Conservation (phyloP, 1,284 basidiomycete species). For the Afroboletus lepidellus region DNA sequence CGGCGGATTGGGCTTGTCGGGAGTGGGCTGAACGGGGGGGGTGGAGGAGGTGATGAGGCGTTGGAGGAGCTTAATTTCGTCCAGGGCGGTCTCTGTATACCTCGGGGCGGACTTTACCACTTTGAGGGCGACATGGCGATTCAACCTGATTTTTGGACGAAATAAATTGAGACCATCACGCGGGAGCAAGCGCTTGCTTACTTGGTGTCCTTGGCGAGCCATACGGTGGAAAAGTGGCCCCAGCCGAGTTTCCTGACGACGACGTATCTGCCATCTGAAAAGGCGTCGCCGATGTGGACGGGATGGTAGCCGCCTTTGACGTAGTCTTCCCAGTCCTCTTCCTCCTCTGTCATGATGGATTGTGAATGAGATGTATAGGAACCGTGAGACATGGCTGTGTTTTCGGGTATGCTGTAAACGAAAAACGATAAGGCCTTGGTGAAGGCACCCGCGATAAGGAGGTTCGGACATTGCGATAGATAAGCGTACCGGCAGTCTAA, state of each 20-base stretch:
- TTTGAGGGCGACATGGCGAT: constrained; percentile 97
- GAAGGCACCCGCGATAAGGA: constrained; percentile 32
- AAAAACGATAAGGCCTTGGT: constrained; percentile 30
- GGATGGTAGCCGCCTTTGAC: constrained; percentile 94
- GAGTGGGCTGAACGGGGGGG: constrained; percentile 54
- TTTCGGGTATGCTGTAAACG: constrained; percentile 36
- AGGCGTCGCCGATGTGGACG: constrained; percentile 91
- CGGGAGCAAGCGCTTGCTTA: constrained; percentile 34
- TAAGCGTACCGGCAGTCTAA: constrained; percentile 31
- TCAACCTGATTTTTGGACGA: constrained; percentile 55
- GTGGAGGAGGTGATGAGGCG: constrained; percentile 88
- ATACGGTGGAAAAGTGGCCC: constrained; percentile 97
- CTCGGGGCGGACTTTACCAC: constrained; percentile 97
- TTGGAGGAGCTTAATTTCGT: constrained; percentile 98
- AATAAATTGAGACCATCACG: neutral
- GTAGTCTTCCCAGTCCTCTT: constrained; percentile 86
- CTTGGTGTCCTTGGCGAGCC: constrained; percentile 87
- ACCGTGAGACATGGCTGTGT: constrained; percentile 39
- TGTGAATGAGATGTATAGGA: constrained; percentile 56
- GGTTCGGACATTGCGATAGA: constrained; percentile 26
- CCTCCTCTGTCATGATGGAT: constrained; percentile 72
- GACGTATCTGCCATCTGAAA: constrained; percentile 85
- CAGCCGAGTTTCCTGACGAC: constrained; percentile 97
- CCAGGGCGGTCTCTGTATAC: constrained; percentile 97
- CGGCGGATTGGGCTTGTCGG: constrained; percentile 55